Conservation (phyloP, 2,329 filamentous ascomycete species). For the Alternaria atra region DNA sequence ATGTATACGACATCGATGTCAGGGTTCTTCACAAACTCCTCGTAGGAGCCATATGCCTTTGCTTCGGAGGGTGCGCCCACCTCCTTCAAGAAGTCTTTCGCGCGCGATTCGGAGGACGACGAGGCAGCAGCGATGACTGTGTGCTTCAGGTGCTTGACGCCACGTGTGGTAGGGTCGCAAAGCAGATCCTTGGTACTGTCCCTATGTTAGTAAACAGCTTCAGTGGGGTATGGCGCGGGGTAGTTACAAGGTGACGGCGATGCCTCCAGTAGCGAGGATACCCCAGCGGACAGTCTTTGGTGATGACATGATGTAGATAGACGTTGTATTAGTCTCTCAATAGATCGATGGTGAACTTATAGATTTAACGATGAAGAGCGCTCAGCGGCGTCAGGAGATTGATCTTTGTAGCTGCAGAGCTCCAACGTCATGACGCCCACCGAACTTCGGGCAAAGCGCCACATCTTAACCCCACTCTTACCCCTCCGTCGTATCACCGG, state of each 20-base stretch:
- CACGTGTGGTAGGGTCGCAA: constrained; percentile 73
- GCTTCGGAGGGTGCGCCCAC: constrained; percentile 73
- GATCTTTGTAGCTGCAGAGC: constrained; percentile 9
- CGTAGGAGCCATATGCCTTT: constrained; percentile 80
- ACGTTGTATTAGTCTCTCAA: not conserved
- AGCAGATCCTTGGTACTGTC: constrained; percentile 75
- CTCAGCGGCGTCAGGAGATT: not conserved
- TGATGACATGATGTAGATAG: constrained; percentile 37
- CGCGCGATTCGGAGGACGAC: constrained; percentile 74
- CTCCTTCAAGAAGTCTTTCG: constrained; percentile 75
- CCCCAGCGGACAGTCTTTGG: constrained; percentile 55
- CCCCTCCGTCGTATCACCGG: constrained; percentile 10
- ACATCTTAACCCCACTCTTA: constrained; percentile 30
- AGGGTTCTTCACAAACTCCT: constrained; percentile 79
- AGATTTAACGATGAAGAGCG: not conserved
- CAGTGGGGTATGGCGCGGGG: constrained; percentile 27
- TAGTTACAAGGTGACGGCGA: constrained; percentile 56
- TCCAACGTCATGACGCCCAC: constrained; percentile 25
- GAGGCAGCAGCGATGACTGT: constrained; percentile 82
- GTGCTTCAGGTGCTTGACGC: constrained; percentile 77
- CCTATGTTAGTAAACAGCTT: constrained; percentile 15
- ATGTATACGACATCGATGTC: constrained; percentile 88
- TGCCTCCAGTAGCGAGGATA: constrained; percentile 60
- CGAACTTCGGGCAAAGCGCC: constrained; percentile 11
- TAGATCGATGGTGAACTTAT: not conserved